Percentiles rank a stretch among this genome's conserved stretches.
Evolutionary conservation across 108 stramenopile genomes (phyloP).

Genomic region (Skeletonema menzelii): DNA sequence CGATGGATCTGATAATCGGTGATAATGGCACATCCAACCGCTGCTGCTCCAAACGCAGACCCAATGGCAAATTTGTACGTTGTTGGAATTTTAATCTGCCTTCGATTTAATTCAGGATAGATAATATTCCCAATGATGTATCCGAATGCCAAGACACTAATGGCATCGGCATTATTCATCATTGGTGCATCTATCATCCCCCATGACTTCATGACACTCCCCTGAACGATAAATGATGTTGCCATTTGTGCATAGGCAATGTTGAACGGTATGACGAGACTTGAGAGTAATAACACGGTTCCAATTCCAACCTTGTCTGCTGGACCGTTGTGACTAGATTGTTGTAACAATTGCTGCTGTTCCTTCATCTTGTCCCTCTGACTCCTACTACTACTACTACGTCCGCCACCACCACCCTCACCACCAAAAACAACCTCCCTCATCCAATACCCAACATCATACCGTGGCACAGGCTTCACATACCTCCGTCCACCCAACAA

Average conservation of each 20-base stretch:
- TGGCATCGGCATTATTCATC: slow-evolving; percentile 81
- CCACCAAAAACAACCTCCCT: slow-evolving; percentile 14
- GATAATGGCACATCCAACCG: slow-evolving; percentile 70
- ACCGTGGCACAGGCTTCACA: slow-evolving; percentile 50
- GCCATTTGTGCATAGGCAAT: slow-evolving; percentile 90
- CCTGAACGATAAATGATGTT: slow-evolving; percentile 84
- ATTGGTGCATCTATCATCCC: slow-evolving; percentile 76
- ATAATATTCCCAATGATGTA: slow-evolving; percentile 60
- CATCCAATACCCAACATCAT: slow-evolving; percentile 9
- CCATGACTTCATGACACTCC: slow-evolving; percentile 76
- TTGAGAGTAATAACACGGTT: slow-evolving; percentile 53
- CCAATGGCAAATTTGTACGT: slow-evolving; percentile 88
- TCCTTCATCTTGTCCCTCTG: slow-evolving; percentile 2
- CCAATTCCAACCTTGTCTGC: slow-evolving; percentile 37
- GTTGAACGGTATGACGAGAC: slow-evolving; percentile 79
- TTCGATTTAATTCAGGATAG: slow-evolving; percentile 64
- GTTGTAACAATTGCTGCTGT: background rate
- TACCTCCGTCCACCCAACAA: slow-evolving; percentile 64
- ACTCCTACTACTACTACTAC: background rate
- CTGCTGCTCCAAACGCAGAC: slow-evolving; percentile 60
- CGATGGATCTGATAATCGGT: slow-evolving; percentile 74
- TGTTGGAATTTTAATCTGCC: slow-evolving; percentile 74
- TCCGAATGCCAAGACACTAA: slow-evolving; percentile 74
- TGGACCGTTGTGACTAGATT: background rate
- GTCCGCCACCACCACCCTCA: background rate